Percentiles rank a stretch among this genome's conserved stretches.
Conservation (phyloP, 495 filamentous ascomycete species). For the Viridothelium virens region DNA sequence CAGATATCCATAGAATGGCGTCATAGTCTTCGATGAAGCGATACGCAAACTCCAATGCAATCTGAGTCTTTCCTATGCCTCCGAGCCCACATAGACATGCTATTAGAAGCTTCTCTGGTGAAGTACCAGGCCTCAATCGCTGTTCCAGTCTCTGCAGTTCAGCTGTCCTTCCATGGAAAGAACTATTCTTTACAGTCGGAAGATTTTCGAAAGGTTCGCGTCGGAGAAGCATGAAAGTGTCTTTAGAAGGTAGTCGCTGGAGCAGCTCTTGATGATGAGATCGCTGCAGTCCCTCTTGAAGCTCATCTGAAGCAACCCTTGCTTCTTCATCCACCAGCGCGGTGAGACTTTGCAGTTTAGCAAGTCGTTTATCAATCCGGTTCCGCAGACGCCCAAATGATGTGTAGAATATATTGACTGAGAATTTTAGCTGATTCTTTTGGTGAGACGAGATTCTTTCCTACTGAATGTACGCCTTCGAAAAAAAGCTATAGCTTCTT, state of each 20-base stretch:
- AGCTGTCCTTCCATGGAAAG: neutral
- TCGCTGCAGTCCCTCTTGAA: neutral
- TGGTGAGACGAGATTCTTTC: neutral
- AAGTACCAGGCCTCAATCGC: neutral
- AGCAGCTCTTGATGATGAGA: neutral
- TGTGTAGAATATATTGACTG: neutral
- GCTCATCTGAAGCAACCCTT: neutral
- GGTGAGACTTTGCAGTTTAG: neutral
- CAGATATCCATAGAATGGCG: neutral
- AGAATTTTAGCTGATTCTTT: neutral
- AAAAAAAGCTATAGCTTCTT: neutral
- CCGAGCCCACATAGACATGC: neutral
- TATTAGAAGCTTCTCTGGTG: neutral
- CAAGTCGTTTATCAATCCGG: neutral
- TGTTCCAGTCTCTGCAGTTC: neutral
- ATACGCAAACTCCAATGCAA: slow-evolving; percentile 4
- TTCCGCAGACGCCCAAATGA: neutral
- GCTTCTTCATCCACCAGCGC: neutral
- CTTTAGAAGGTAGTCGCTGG: neutral
- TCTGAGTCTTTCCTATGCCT: neutral
- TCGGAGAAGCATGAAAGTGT: neutral
- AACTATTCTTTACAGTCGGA: neutral
- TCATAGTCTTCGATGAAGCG: neutral
- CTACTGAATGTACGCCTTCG: neutral
- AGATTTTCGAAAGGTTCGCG: neutral